phyloP scores from a whole-genome alignment of 2,329 filamentous ascomycete species.

The Phyllosticta citrichinensis region DNA sequence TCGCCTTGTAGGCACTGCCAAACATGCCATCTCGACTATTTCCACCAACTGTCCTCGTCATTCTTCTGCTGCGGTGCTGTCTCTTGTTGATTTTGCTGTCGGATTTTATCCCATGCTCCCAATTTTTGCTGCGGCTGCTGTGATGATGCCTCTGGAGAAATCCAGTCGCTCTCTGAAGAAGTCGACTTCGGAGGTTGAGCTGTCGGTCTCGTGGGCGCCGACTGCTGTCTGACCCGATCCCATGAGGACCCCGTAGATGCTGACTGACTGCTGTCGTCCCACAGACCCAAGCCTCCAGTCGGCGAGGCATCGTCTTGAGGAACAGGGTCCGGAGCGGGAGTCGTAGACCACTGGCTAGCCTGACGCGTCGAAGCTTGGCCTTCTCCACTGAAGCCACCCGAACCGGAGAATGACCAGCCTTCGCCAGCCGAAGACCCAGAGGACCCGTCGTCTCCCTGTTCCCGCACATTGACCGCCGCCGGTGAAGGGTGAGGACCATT shows the following conservation, averaged over 20 bases:
- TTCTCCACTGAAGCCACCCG: background rate
- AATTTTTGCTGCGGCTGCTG: background rate
- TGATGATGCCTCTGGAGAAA: background rate
- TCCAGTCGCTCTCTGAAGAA: background rate
- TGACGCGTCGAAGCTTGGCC: background rate
- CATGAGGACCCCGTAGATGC: conserved; percentile 29
- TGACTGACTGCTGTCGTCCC: conserved; percentile 15
- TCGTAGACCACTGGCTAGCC: background rate
- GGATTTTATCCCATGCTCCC: background rate
- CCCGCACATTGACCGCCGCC: background rate
- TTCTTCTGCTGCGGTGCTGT: background rate
- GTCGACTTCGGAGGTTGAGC: background rate
- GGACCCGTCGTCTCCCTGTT: background rate
- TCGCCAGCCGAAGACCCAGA: background rate
- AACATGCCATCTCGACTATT: background rate
- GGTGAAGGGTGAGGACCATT: background rate
- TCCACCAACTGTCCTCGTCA: background rate
- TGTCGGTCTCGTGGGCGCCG: background rate
- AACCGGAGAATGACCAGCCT: background rate
- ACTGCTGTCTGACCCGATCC: conserved; percentile 34
- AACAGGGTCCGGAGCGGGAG: background rate
- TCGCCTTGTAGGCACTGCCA: background rate
- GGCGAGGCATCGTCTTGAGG: conserved; percentile 26
- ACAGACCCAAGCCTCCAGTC: conserved; percentile 26
- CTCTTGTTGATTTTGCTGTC: background rate